phyloP scores from a whole-genome alignment of 129 eudicot genomes.

The Scalesia atractyloides region DNA sequence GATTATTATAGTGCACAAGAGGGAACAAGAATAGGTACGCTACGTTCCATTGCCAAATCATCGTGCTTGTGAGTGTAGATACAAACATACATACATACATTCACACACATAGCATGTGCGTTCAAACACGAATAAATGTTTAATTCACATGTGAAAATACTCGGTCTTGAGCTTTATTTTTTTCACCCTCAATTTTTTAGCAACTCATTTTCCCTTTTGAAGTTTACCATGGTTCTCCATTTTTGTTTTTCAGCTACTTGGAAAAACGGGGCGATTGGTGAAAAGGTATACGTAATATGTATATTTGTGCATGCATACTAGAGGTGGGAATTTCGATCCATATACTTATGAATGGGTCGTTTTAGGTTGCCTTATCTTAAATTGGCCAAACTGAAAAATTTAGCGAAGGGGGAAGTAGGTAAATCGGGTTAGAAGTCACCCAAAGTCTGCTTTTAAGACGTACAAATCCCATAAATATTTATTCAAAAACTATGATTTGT shows the following conservation, averaged over 20 bases:
- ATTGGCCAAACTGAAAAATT: constrained; percentile 3
- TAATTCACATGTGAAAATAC: background rate
- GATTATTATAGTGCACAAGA: constrained; percentile 55
- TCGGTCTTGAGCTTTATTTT: too few species aligned
- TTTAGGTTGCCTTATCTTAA: constrained; percentile 1
- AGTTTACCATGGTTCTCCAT: constrained; percentile 7
- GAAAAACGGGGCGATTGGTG: constrained; percentile 67
- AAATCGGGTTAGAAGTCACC: background rate
- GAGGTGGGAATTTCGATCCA: background rate
- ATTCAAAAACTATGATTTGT: background rate
- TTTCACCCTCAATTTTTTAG: background rate
- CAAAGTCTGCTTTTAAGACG: background rate
- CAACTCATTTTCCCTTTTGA: background rate
- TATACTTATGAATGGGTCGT: background rate
- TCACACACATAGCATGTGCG: background rate
- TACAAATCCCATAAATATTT: background rate
- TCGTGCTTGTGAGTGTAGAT: background rate
- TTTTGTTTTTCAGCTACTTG: constrained; percentile 54
- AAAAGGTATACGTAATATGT: constrained; percentile 47
- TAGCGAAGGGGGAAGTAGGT: background rate
- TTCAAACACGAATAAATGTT: background rate
- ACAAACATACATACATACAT: background rate
- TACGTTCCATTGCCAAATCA: constrained; percentile 6
- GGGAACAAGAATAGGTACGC: constrained; percentile 51
- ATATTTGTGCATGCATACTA: background rate